A percentile compares a stretch with the other conserved stretches of the same genome.
These are phyloP conservation scores for Eremochloa ophiuroides DNA, from an alignment of 176 grass and related monocot species.

Conservation along the genomic window DNA sequence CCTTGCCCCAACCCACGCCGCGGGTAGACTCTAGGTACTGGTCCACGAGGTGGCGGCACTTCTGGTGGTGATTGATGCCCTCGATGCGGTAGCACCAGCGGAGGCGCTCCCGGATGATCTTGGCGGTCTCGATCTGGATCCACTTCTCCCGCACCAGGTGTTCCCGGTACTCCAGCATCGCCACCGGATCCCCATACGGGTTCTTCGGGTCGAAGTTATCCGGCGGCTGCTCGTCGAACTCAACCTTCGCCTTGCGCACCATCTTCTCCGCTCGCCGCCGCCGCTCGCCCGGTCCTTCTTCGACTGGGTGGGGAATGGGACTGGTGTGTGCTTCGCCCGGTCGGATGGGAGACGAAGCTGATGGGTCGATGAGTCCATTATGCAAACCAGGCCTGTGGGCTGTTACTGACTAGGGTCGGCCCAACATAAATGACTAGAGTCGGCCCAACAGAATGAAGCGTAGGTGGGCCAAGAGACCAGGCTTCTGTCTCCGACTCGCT, in stretches of 20 bases:
- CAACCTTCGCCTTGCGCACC: constrained; percentile 94
- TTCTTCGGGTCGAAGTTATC: constrained; percentile 87
- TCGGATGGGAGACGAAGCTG: not conserved
- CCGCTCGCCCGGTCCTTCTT: not conserved
- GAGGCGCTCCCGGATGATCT: constrained; percentile 94
- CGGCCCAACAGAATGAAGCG: not conserved
- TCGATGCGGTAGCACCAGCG: constrained; percentile 97
- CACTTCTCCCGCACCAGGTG: constrained; percentile 97
- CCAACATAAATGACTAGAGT: not conserved
- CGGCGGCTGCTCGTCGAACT: constrained; percentile 88
- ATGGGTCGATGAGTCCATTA: not conserved
- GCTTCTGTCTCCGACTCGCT: not conserved
- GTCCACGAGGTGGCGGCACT: constrained; percentile 91
- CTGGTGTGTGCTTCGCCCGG: not conserved
- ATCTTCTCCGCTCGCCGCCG: constrained; percentile 38
- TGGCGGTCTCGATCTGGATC: constrained; percentile 99
- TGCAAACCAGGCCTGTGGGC: not conserved
- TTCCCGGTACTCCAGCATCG: constrained; percentile 94
- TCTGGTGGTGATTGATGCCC: constrained; percentile 85
- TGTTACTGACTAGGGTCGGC: not conserved
- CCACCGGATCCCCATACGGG: constrained; percentile 89
- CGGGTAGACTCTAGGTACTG: constrained; percentile 91
- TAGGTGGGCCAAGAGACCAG: not conserved
- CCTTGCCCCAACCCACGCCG: constrained; percentile 92
- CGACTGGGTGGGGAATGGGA: not conserved